Base-by-base conservation (phyloP, 495 filamentous ascomycete genomes). In the Echria macrotheca region DNA sequence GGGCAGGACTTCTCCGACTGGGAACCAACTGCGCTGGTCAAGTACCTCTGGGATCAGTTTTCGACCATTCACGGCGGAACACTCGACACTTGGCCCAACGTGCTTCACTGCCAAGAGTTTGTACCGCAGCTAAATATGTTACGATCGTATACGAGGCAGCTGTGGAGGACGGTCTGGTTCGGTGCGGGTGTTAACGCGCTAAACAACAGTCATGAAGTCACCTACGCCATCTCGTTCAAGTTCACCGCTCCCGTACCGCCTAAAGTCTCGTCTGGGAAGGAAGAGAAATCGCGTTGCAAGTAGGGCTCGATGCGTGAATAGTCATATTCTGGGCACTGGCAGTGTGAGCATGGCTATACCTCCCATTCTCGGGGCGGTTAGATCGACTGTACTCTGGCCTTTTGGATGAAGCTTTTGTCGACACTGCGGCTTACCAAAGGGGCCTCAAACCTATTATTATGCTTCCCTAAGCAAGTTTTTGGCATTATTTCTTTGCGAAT, bases 131-230 rank as follows among this genome's bases (percentile, higher is more conserved):
- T 25, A 19, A 19, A 42, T 19, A 42, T 42, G 38, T 21, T 42
- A 19, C 22, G 38, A 14, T 42, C 12, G 6, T 21, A 10, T 19
- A 24, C 38, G 22, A 22, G 38, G 14, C 38, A 42, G 22, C 19
- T 42, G 22, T 42, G 38, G 38, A 19, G 38, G 38, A 42, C 38
- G 15, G 38, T 42, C 38, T 42, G 38, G 38, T 25, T 42, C 38
- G 22, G 38, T 42, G 19, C 38, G 19, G 38, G 38, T 42, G 22
- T 42, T 9, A 23, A 24, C 5, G 38, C 38, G 14, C 19, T 42
- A 10, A 25, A 42, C 22, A 25, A 42, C 14, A 42, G 38, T 19
- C 38, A 10, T 42, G 38, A 42, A 14, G 38, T 25, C 23, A 42
- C 38, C 5, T 42, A 42, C 22, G 38, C 38, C 38, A 42, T 42